Percentiles rank a stretch among this genome's conserved stretches.
Evolutionary conservation across 495 filamentous ascomycete species (phyloP).

Genomic region (Annulohypoxylon nitens): DNA sequence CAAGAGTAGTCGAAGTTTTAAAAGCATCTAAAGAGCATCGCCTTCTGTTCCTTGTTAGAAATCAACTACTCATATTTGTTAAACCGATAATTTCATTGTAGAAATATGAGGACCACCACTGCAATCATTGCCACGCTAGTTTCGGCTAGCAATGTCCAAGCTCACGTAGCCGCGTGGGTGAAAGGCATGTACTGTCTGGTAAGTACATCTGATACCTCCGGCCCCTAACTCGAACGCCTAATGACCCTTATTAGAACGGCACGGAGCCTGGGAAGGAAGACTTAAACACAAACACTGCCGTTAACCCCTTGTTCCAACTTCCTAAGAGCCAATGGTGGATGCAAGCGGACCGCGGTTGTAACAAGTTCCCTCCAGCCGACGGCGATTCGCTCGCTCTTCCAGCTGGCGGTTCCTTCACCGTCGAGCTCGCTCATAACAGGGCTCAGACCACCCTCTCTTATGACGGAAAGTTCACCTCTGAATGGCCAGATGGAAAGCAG

Average conservation of each 20-base stretch:
- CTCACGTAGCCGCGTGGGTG: conserved; percentile 60
- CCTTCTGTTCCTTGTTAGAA: not conserved
- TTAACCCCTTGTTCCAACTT: conserved; percentile 61
- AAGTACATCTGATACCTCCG: not conserved
- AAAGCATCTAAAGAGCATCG: not conserved
- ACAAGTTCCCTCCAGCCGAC: conserved; percentile 56
- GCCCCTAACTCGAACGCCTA: not conserved
- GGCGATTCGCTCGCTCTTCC: conserved; percentile 64
- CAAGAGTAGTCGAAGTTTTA: not conserved
- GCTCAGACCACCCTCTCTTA: conserved; percentile 64
- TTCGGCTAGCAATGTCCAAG: conserved; percentile 41
- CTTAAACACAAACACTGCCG: conserved; percentile 58
- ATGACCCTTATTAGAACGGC: conserved; percentile 38
- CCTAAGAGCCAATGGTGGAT: conserved; percentile 64
- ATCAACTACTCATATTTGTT: not conserved
- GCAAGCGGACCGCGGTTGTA: conserved; percentile 64
- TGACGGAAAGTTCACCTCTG: conserved; percentile 53
- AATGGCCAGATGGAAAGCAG: conserved; percentile 63
- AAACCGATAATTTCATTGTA: not conserved
- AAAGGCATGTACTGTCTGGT: conserved; percentile 65
- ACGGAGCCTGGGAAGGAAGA: conserved; percentile 52
- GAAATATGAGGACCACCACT: conserved; percentile 24
- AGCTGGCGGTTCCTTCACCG: conserved; percentile 65
- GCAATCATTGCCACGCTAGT: conserved; percentile 43
- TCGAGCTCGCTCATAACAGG: conserved; percentile 68